Conservation (phyloP, 176 grass and related monocot genomes). For the Oryza brachyantha region DNA sequence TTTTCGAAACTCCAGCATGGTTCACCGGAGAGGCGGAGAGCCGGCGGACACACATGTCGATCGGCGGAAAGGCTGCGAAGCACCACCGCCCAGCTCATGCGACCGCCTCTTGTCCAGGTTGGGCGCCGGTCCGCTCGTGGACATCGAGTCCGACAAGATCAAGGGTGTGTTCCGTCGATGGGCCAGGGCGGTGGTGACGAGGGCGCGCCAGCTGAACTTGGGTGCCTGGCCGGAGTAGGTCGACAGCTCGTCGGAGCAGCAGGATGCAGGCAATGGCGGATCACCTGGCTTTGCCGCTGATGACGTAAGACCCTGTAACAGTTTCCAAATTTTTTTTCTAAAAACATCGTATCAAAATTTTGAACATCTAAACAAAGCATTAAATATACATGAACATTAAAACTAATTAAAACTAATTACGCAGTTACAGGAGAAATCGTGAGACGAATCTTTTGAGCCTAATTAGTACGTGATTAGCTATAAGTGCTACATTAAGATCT, state of each 20-base stretch:
- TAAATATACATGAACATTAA: too few species aligned
- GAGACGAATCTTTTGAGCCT: too few species aligned
- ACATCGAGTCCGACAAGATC: conserved; percentile 60
- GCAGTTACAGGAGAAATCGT: too few species aligned
- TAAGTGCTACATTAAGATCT: too few species aligned
- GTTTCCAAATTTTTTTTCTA: too few species aligned
- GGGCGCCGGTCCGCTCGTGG: conserved; percentile 42
- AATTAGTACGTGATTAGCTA: too few species aligned
- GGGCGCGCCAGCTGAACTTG: conserved; percentile 75
- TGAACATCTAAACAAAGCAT: too few species aligned
- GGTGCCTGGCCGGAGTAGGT: conserved; percentile 36
- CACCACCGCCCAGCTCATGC: neutral
- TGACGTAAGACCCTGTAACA: too few species aligned
- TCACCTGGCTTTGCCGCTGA: neutral
- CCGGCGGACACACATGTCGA: conserved; percentile 17
- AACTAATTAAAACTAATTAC: too few species aligned
- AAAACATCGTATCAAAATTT: too few species aligned
- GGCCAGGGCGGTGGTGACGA: conserved; percentile 64
- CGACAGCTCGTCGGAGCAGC: conserved; percentile 13
- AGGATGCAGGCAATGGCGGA: neutral
- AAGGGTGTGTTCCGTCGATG: conserved; percentile 68
- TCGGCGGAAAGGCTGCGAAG: conserved; percentile 2
- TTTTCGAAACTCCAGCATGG: too few species aligned
- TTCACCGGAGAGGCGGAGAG: too few species aligned
- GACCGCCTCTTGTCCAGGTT: conserved; percentile 58